Base-by-base conservation (phyloP, 495 filamentous ascomycete species). In the Aspergillus ostianus region DNA sequence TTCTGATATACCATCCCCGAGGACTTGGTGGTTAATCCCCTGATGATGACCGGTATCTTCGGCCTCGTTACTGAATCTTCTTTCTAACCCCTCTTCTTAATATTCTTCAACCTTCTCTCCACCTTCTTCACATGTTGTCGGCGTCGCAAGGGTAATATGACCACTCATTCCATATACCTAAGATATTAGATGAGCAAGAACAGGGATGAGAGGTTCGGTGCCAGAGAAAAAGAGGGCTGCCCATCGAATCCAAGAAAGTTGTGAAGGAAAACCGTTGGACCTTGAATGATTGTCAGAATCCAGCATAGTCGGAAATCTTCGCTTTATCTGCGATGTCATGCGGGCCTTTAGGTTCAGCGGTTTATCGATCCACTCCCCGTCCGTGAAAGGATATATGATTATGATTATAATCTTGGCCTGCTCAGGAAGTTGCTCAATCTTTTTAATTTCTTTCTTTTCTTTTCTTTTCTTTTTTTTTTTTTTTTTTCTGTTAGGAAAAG, bases 261-360 rank as follows among this genome's bases (percentile, higher is more conserved):
- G 15, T 56, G 19, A 47, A 26, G 41, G 20, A 47, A 56, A 56
- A 46, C 54, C 54, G 54, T 56, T 56, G 45, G 54, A 46, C 54
- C 41, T 45, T 48, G 23, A 45, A 64, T 61, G 59, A 70, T 66
- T 66, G 63, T 62, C 60, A 57, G 61, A 47, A 46, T 36, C 57
- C 46, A 62, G 66, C 54, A 67, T 68, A 53, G 52, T 56, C 27
- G 52, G 49, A 59, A 62, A 48, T 57, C 59, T 23, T 59, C 59
- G 41, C 47, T 56, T 58, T 55, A 59, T 58, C 61, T 61, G 51
- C 60, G 62, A 73, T 73, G 68, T 75, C 71, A 75, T 75, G 71
- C 64, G 72, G 64, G 54, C 68, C 32, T 68, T 74, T 71, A 73
- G 62, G 71, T 74, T 77, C 69, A 71, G 71, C 70, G 71, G 67